phyloP scores from a whole-genome alignment of 306 rosid genomes.

The Heteromeles arbutifolia region DNA sequence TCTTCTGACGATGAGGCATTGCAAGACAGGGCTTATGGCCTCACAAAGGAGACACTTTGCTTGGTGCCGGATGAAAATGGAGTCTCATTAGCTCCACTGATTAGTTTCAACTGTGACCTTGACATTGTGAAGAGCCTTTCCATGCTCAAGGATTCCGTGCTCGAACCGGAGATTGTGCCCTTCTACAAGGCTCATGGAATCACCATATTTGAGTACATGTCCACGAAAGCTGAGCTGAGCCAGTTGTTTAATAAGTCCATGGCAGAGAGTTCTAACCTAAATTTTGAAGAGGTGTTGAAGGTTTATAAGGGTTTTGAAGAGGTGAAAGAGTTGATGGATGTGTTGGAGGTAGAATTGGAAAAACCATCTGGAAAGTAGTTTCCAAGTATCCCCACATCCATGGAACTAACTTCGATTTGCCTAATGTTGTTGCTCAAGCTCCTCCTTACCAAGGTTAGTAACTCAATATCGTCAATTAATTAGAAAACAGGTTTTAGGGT shows the following conservation, averaged over 20 bases:
- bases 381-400: conserved; percentile 3
- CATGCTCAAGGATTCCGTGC: conserved; percentile 6
- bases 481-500: no score
- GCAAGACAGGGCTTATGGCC: conserved; percentile 11
- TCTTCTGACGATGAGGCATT: background rate
- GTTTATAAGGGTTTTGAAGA: conserved; percentile 16
- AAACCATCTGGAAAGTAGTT: background rate
- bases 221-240: background rate
- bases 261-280: background rate
- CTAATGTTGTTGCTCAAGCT: background rate
- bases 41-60: background rate
- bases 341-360: conserved; percentile 18
- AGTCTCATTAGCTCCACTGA: background rate
- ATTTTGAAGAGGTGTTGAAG: background rate
- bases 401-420: conserved; percentile 12
- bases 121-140: background rate
- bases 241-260: background rate
- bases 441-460: background rate
- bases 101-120: background rate
- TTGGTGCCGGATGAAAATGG: background rate
- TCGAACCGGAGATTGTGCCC: background rate
- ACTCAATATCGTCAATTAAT: background rate
- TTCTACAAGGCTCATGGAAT: background rate
- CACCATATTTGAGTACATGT: background rate
- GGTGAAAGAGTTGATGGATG: conserved; percentile 1